Conservation (phyloP, 805 yeast genomes). For the Groenewaldozyma tartarivorans region DNA sequence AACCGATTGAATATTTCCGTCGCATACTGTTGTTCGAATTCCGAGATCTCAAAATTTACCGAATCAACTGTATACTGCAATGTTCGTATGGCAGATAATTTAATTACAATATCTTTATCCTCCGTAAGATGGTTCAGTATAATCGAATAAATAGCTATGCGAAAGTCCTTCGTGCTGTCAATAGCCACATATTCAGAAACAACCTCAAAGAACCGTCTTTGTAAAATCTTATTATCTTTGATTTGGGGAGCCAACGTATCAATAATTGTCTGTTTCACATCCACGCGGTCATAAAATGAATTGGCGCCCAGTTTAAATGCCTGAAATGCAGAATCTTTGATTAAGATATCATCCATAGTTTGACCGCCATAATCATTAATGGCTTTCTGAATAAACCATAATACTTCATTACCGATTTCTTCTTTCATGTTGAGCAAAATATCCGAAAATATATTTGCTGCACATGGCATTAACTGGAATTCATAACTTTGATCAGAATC, state of each 20-base stretch:
- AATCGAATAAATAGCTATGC: neutral
- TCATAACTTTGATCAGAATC: conserved; percentile 43
- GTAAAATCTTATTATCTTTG: conserved; percentile 45
- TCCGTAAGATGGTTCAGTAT: neutral
- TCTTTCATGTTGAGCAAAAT: neutral
- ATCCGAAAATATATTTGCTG: conserved; percentile 57
- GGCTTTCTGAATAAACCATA: conserved; percentile 42
- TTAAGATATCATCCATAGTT: conserved; percentile 41
- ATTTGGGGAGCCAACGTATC: conserved; percentile 60
- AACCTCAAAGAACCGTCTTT: conserved; percentile 68
- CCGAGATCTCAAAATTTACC: conserved; percentile 69
- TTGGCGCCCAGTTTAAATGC: conserved; percentile 73
- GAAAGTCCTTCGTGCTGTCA: conserved; percentile 12
- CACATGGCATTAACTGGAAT: conserved; percentile 75
- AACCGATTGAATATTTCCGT: conserved; percentile 38
- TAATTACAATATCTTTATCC: conserved; percentile 67
- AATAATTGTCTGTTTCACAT: conserved; percentile 41
- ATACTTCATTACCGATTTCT: conserved; percentile 15
- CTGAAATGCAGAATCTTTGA: conserved; percentile 71
- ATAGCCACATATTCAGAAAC: conserved; percentile 70
- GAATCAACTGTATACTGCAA: conserved; percentile 66
- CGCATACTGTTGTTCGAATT: conserved; percentile 59
- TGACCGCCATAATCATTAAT: conserved; percentile 16
- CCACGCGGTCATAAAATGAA: conserved; percentile 57
- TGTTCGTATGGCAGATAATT: conserved; percentile 62